These are phyloP conservation scores for Hypocrella siamensis DNA, from an alignment of 2,329 filamentous ascomycete genomes.

Conservation along the genomic window DNA sequence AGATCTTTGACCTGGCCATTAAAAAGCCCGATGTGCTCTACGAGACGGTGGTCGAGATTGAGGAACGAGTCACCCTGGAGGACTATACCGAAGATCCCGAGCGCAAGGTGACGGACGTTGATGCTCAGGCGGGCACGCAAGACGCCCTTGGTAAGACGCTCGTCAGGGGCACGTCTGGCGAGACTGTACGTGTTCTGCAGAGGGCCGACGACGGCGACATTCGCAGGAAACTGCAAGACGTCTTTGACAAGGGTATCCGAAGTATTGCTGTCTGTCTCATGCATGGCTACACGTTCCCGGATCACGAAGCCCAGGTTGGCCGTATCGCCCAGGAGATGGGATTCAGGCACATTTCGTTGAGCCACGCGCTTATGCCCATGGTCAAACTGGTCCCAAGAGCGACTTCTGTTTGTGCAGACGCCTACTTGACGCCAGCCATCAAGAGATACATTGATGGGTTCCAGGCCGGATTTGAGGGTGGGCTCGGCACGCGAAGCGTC, in stretches of 20 bases:
- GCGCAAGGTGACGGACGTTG: slow-evolving; percentile 20
- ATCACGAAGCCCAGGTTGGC: slow-evolving; percentile 31
- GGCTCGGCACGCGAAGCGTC: slow-evolving; percentile 40
- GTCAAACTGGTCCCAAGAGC: slow-evolving; percentile 28
- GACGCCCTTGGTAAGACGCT: slow-evolving; percentile 39
- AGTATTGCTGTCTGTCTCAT: slow-evolving; percentile 46
- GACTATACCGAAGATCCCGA: slow-evolving; percentile 58
- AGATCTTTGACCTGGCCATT: slow-evolving; percentile 60
- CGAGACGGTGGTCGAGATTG: slow-evolving; percentile 54
- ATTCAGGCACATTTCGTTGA: slow-evolving; percentile 25
- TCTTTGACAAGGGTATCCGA: slow-evolving; percentile 44
- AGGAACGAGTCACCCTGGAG: slow-evolving; percentile 59
- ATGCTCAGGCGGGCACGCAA: slow-evolving; percentile 32
- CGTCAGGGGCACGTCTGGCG: slow-evolving; percentile 49
- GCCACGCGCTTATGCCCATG: slow-evolving; percentile 23
- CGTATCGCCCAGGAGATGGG: slow-evolving; percentile 21
- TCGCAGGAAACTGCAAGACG: slow-evolving; percentile 36
- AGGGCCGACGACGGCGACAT: slow-evolving; percentile 40
- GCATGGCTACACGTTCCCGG: slow-evolving; percentile 51
- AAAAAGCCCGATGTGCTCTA: slow-evolving; percentile 53
- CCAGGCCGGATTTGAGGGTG: slow-evolving; percentile 19
- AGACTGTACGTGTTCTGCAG: slow-evolving; percentile 51
- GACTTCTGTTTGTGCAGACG: slow-evolving; percentile 25
- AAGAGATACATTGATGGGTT: slow-evolving; percentile 18
- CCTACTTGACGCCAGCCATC: slow-evolving; percentile 25